Evolutionary conservation across 2,329 filamentous ascomycete species (phyloP).

Genomic region (Sclerotiophoma versabilis): DNA sequence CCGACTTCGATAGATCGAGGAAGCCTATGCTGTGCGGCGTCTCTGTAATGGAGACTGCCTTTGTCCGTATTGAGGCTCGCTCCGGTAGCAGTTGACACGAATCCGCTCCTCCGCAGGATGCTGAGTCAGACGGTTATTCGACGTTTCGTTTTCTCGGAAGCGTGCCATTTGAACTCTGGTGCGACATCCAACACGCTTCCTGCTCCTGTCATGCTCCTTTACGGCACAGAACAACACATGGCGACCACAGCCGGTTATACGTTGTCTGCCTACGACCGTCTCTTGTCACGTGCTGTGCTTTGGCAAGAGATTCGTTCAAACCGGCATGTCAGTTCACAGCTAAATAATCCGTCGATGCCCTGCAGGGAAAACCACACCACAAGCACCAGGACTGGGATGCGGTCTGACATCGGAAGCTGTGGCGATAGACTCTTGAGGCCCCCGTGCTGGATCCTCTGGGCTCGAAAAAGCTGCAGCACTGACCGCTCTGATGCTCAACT

Average conservation of each 20-base stretch:
- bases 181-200: conserved; percentile 22
- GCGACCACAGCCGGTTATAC: conserved; percentile 6
- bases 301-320: conserved; percentile 3
- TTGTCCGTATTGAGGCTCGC: conserved; percentile 11
- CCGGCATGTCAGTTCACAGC: conserved; percentile 2
- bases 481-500: conserved; percentile 13
- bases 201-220: conserved; percentile 23
- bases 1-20: not conserved
- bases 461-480: conserved; percentile 13
- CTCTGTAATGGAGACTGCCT: not conserved
- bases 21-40: conserved; percentile 6
- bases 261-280: conserved; percentile 4
- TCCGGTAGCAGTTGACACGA: conserved; percentile 10
- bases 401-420: conserved; percentile 10
- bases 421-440: conserved; percentile 8
- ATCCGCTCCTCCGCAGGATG: conserved; percentile 16
- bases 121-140: conserved; percentile 15
- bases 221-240: conserved; percentile 15
- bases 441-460: conserved; percentile 7
- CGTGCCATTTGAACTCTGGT: conserved; percentile 31
- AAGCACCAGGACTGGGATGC: conserved; percentile 1
- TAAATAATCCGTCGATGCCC: conserved; percentile 1
- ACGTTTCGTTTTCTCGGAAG: conserved; percentile 30
- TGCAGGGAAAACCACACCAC: conserved; percentile 8
- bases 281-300: conserved; percentile 9